Percentiles rank a stretch among this genome's conserved stretches.
phyloP scores from a whole-genome alignment of 2,329 filamentous ascomycete genomes.

The Colletotrichum lentis region DNA sequence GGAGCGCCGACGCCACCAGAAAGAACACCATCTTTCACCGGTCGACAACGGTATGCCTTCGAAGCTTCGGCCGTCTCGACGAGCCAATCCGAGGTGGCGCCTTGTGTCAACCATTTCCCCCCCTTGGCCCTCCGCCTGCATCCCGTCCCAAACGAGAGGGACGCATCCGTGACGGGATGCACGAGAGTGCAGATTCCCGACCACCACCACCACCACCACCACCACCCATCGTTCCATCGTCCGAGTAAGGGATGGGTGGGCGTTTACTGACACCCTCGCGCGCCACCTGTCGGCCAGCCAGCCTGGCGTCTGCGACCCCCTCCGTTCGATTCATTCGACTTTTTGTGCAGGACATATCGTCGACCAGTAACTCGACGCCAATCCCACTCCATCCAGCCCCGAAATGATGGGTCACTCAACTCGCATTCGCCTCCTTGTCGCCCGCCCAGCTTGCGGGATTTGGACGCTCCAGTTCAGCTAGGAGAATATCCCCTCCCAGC shows the following conservation, averaged over 20 bases:
- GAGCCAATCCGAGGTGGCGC: neutral
- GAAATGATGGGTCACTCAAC: neutral
- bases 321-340: neutral
- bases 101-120: slow-evolving; percentile 8
- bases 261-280: slow-evolving; percentile 13
- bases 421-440: neutral
- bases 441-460: slow-evolving; percentile 8
- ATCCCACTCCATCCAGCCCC: neutral
- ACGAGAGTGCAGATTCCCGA: slow-evolving; percentile 36
- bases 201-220: slow-evolving; percentile 20
- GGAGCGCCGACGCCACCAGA: slow-evolving; percentile 11
- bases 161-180: slow-evolving; percentile 36
- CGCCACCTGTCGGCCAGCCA: slow-evolving; percentile 1
- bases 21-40: neutral
- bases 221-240: neutral
- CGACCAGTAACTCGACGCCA: slow-evolving; percentile 22
- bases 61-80: neutral
- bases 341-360: slow-evolving; percentile 8
- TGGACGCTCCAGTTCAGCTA: neutral
- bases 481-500: neutral
- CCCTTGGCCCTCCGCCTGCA: slow-evolving; percentile 1
- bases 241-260: neutral
- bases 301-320: slow-evolving; percentile 11
- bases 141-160: slow-evolving; percentile 31
- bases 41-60: neutral